Evolutionary conservation across 2,329 filamentous ascomycete species (phyloP).

Genomic region (Ploettnerulaceae sp.): DNA sequence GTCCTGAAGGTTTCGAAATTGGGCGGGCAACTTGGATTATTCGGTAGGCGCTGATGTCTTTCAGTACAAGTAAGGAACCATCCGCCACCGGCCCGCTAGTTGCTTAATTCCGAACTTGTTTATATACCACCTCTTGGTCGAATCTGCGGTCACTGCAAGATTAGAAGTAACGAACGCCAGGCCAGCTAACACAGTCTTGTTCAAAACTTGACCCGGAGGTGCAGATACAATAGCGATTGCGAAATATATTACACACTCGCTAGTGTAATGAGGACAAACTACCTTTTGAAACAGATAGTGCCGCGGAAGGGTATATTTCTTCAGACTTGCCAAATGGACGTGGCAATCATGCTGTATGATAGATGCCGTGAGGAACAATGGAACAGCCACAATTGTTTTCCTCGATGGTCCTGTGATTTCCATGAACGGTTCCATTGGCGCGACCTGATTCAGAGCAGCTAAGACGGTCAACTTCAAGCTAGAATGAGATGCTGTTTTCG

Average conservation of each 20-base stretch:
- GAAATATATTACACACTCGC: conserved; percentile 80
- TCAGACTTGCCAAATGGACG: conserved; percentile 60
- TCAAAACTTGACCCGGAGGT: conserved; percentile 59
- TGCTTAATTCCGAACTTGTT: conserved; percentile 65
- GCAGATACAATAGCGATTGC: conserved; percentile 71
- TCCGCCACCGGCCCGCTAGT: conserved; percentile 62
- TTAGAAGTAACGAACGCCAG: conserved; percentile 72
- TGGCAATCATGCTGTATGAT: conserved; percentile 72
- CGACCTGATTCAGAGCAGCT: conserved; percentile 21
- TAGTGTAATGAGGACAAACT: conserved; percentile 86
- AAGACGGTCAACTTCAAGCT: conserved; percentile 19
- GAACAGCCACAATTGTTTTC: conserved; percentile 51
- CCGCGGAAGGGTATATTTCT: conserved; percentile 78
- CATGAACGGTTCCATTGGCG: conserved; percentile 7
- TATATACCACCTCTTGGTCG: conserved; percentile 74
- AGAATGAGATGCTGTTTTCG: not conserved
- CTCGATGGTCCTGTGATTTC: conserved; percentile 33
- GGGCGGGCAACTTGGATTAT: conserved; percentile 59
- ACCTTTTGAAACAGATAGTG: conserved; percentile 67
- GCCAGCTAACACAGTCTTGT: conserved; percentile 67
- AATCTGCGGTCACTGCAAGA: conserved; percentile 73
- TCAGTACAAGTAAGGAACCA: conserved; percentile 67
- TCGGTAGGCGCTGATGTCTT: conserved; percentile 31
- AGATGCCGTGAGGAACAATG: conserved; percentile 65
- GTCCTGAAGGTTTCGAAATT: conserved; percentile 76